These are phyloP conservation scores for Exophiala calicioides DNA, from an alignment of 2,329 filamentous ascomycete species.

Conservation along the genomic window DNA sequence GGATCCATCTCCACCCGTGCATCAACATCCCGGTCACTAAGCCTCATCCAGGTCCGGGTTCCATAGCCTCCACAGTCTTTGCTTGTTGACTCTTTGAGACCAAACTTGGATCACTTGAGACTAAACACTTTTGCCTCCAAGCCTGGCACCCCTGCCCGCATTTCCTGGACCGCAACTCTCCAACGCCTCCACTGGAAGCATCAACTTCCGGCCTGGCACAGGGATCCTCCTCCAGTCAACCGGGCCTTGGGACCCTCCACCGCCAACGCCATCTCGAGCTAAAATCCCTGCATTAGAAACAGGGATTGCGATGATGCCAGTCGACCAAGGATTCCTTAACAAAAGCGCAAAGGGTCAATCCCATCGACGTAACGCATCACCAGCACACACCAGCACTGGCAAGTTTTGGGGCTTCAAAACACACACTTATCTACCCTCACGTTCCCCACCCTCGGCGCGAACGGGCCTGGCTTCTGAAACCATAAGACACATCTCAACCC, in stretches of 20 bases:
- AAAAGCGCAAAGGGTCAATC: constrained; percentile 16
- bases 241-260: constrained; percentile 15
- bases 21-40: constrained; percentile 21
- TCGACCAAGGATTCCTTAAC: constrained; percentile 8
- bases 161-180: neutral
- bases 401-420: constrained; percentile 15
- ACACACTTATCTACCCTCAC: constrained; percentile 27
- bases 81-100: neutral
- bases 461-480: constrained; percentile 16
- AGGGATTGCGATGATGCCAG: constrained; percentile 22
- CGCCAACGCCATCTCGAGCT: constrained; percentile 18
- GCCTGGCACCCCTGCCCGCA: constrained; percentile 2
- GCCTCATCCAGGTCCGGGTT: constrained; percentile 20
- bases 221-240: constrained; percentile 7
- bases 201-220: constrained; percentile 20
- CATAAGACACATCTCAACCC: constrained; percentile 12
- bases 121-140: neutral
- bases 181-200: constrained; percentile 19
- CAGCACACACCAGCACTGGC: neutral
- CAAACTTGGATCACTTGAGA: constrained; percentile 1
- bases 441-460: constrained; percentile 21
- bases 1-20: constrained; percentile 12
- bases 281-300: constrained; percentile 18
- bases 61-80: neutral
- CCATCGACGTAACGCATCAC: constrained; percentile 24